Evolutionary conservation across 1,284 basidiomycete species (phyloP), one percentile per base, ranked within the genome.

Genomic region (Papiliotrema terrestris): DNA sequence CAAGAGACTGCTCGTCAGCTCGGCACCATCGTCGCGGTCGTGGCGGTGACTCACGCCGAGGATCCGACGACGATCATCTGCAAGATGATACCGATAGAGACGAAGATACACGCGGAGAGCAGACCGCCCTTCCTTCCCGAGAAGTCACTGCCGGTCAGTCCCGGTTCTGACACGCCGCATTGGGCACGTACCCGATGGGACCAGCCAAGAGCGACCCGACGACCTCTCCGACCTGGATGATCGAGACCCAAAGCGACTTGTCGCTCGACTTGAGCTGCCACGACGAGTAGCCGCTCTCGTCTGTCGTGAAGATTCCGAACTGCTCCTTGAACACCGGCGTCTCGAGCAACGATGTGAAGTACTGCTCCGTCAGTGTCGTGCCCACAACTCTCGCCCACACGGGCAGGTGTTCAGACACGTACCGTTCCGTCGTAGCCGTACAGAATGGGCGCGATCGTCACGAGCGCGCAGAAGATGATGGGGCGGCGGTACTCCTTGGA

Each of bases 211-310:
- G 69, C 2, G 75, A 73, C 20, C 78, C 78, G 49, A 78, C 57
- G 37, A 79, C 65, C 54, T 79, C 78, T 58, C 78, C 78, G 20
- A 77, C 78, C 54, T 79, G 78, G 45, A 79, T 75, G 58, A 78
- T 78, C 13, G 73, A 76, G 8, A 78, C 72, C 61, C 67, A 72
- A 19, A 69, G 56, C 3, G 65, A 65, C 42, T 67, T 61, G 44
- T 69, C 60, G 39, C 52, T 51, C 43, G 53, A 58, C 23, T 58
- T 54, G 22, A 66, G 57, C 29, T 32, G 6, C 29, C 29, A 32
- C 11, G n/a, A n/a, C 1, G 37, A 22, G 38, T 59, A 65, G 9
- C 48, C 22, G 5, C 29, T 44, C 14, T 48, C 54, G 26, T 20
- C 25, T 6, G 5, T 32, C 14, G 38, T 49, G 13, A 11, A 11